Conservation (phyloP, 2,329 filamentous ascomycete species). For the Chaetomium sp. region DNA sequence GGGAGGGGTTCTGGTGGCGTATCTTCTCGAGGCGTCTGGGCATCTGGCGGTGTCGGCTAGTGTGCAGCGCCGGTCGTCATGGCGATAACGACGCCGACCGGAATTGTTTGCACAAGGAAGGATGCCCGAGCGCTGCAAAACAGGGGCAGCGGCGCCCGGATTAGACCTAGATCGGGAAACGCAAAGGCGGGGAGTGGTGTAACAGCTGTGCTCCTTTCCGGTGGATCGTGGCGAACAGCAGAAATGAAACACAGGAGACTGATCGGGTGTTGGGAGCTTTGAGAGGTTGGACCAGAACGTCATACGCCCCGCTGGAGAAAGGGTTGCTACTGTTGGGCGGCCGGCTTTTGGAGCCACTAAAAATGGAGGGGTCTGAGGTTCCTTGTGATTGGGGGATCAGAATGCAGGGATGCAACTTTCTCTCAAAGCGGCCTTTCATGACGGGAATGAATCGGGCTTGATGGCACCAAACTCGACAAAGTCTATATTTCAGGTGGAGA, state of each 20-base stretch:
- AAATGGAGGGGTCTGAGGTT: background rate
- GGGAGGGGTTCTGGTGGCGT: slow-evolving; percentile 1
- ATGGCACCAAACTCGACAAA: too few relatives aligned
- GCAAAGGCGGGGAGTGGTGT: background rate
- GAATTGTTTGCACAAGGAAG: background rate
- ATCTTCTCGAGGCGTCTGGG: background rate
- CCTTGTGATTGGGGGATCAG: too few relatives aligned
- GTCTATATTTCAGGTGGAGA: too few relatives aligned
- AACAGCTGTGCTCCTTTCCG: background rate
- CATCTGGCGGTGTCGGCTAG: background rate
- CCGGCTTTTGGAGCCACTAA: background rate
- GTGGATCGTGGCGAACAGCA: background rate
- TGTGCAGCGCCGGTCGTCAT: slow-evolving; percentile 9
- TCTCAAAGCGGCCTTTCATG: too few relatives aligned
- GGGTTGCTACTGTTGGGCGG: background rate
- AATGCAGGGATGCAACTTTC: background rate
- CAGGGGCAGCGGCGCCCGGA: too few relatives aligned
- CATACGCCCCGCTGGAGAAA: slow-evolving; percentile 7
- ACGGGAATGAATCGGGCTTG: too few relatives aligned
- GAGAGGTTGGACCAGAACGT: slow-evolving; percentile 13
- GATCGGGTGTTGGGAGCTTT: background rate
- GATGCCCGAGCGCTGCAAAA: background rate
- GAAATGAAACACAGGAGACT: background rate
- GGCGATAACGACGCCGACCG: background rate
- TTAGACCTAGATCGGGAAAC: background rate